Evolutionary conservation across 352 stramenopile species (phyloP).

Genomic region (Phytophthora boehmeriae): DNA sequence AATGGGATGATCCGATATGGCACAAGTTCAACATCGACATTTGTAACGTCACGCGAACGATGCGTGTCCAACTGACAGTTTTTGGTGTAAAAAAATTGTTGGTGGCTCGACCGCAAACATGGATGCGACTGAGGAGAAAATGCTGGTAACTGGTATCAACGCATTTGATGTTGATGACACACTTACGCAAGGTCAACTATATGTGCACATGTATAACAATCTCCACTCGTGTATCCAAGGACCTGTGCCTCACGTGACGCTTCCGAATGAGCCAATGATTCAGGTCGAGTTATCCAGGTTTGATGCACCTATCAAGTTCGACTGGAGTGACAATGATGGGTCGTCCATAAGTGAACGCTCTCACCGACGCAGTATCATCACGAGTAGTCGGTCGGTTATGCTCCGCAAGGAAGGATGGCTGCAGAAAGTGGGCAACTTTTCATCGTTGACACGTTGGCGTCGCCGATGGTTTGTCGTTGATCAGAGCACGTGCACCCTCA

Average conservation of each 20-base stretch:
- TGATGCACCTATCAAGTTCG: slow-evolving; percentile 70
- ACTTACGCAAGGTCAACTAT: slow-evolving; percentile 69
- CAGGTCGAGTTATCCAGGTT: slow-evolving; percentile 76
- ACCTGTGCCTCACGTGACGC: slow-evolving; percentile 75
- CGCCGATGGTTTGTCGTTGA: slow-evolving; percentile 82
- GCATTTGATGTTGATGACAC: slow-evolving; percentile 80
- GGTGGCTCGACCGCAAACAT: slow-evolving; percentile 43
- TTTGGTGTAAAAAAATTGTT: slow-evolving; percentile 76
- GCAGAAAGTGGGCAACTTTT: slow-evolving; percentile 81
- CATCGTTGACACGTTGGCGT: slow-evolving; percentile 74
- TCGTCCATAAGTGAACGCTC: slow-evolving; percentile 36
- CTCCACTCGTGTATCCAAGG: slow-evolving; percentile 70
- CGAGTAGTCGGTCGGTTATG: slow-evolving; percentile 53
- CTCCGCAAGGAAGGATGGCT: slow-evolving; percentile 85
- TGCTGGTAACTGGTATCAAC: slow-evolving; percentile 84
- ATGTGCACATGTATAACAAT: slow-evolving; percentile 87
- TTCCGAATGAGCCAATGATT: slow-evolving; percentile 72
- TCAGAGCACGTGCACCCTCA: slow-evolving; percentile 79
- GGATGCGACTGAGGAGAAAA: slow-evolving; percentile 61
- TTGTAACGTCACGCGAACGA: slow-evolving; percentile 69
- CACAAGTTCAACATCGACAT: slow-evolving; percentile 82
- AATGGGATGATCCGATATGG: slow-evolving; percentile 80
- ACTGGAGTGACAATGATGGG: slow-evolving; percentile 55
- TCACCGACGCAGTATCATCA: slow-evolving; percentile 61
- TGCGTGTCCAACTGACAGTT: slow-evolving; percentile 79